phyloP scores from a whole-genome alignment of 495 filamentous ascomycete species.

The Aspergillus bridgeri region DNA sequence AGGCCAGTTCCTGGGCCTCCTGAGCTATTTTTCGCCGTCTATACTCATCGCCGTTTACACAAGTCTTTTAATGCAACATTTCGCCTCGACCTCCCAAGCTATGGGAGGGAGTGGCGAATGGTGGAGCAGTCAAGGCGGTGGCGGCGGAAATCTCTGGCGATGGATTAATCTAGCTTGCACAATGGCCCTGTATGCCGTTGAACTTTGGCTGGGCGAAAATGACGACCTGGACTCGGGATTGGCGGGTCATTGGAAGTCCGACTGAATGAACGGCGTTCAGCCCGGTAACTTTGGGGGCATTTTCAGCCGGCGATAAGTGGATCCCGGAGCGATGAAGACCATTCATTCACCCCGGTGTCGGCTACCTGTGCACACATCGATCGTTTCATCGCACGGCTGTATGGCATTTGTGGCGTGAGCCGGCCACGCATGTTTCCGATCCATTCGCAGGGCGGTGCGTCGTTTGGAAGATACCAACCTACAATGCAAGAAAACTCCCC shows the following conservation, averaged over 20 bases:
- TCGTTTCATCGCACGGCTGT: not conserved
- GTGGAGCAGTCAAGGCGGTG: constrained; percentile 77
- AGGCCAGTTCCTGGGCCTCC: constrained; percentile 69
- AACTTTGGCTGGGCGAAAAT: constrained; percentile 78
- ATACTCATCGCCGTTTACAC: constrained; percentile 95
- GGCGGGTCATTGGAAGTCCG: constrained; percentile 86
- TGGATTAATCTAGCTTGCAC: constrained; percentile 90
- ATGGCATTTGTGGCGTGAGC: not conserved
- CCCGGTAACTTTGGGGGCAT: not conserved
- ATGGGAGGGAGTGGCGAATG: constrained; percentile 68
- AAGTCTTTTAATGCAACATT: constrained; percentile 94
- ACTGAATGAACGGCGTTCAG: constrained; percentile 50
- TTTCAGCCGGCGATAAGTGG: not conserved
- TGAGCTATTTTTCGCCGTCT: constrained; percentile 88
- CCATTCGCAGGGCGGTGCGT: not conserved
- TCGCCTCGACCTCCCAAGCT: constrained; percentile 63
- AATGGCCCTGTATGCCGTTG: constrained; percentile 84
- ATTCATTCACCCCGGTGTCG: not conserved
- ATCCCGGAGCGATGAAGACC: not conserved
- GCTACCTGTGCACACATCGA: not conserved
- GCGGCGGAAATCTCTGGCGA: constrained; percentile 81
- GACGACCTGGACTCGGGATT: constrained; percentile 63
- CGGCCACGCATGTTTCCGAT: not conserved
- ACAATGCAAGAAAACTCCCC: not conserved
- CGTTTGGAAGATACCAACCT: not conserved